These are phyloP conservation scores for Clausena lansium DNA, from an alignment of 345 rosid species.

Conservation along the genomic window DNA sequence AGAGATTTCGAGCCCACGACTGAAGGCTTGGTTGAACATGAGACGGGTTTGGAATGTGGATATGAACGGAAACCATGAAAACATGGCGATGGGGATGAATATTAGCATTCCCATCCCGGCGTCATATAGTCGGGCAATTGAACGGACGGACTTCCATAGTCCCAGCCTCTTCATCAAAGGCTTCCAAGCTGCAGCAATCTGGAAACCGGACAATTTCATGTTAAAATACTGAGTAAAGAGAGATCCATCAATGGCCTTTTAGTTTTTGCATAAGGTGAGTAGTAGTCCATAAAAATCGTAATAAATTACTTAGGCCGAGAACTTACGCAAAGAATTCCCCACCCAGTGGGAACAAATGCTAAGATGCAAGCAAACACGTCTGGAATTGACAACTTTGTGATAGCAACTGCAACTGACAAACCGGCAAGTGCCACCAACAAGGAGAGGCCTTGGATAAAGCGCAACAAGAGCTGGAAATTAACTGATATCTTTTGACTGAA, in stretches of 20 bases:
- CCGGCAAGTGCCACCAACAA: slow-evolving; percentile 80
- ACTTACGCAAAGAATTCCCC: slow-evolving; percentile 92
- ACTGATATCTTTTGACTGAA: slow-evolving; percentile 96
- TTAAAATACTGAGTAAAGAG: background rate
- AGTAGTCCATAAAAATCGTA: background rate
- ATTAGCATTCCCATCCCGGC: slow-evolving; percentile 97
- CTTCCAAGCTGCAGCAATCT: slow-evolving; percentile 97
- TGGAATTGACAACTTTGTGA: slow-evolving; percentile 41
- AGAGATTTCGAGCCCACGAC: slow-evolving; percentile 90
- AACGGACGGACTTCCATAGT: slow-evolving; percentile 84
- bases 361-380: slow-evolving; percentile 80
- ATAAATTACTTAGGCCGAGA: background rate
- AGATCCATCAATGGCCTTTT: background rate
- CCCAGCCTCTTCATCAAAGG: slow-evolving; percentile 70
- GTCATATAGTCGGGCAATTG: slow-evolving; percentile 81
- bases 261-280: background rate
- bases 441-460: slow-evolving; percentile 82
- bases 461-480: slow-evolving; percentile 86
- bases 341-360: slow-evolving; percentile 92
- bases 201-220: slow-evolving; percentile 11
- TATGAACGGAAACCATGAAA: slow-evolving; percentile 94
- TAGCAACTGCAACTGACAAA: slow-evolving; percentile 54
- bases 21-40: slow-evolving; percentile 42
- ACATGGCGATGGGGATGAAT: slow-evolving; percentile 77
- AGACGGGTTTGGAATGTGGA: slow-evolving; percentile 97